Conservation (phyloP, 1,139 yeast species). For the Yamadazyma pseudoaaseri region DNA sequence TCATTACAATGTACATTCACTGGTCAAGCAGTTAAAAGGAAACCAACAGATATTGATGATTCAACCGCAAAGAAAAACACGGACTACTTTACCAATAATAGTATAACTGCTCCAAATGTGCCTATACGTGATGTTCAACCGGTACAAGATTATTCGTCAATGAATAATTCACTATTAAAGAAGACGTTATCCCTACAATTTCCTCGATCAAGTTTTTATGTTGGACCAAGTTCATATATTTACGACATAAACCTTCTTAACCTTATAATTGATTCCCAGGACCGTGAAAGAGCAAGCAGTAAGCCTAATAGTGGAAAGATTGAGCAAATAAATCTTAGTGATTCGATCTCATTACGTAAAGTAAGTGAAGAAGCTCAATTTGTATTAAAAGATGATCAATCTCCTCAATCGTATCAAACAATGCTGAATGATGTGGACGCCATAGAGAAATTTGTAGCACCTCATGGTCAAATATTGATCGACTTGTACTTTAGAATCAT, state of each 20-base stretch:
- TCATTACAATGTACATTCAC: slow-evolving; percentile 62
- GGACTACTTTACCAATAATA: slow-evolving; percentile 5
- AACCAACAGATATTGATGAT: slow-evolving; percentile 22
- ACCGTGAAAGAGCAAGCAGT: slow-evolving; percentile 13
- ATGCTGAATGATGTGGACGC: slow-evolving; percentile 71
- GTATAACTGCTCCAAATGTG: slow-evolving; percentile 48
- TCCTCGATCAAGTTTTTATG: slow-evolving; percentile 73
- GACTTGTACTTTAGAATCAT: slow-evolving; percentile 72
- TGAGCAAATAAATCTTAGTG: slow-evolving; percentile 64
- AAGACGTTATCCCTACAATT: slow-evolving; percentile 55
- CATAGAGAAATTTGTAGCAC: slow-evolving; percentile 70
- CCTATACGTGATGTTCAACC: slow-evolving; percentile 55
- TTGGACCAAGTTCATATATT: slow-evolving; percentile 68
- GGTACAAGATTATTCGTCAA: slow-evolving; percentile 52
- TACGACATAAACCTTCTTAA: slow-evolving; percentile 61
- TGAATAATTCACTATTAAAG: slow-evolving; percentile 46
- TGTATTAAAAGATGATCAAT: slow-evolving; percentile 68
- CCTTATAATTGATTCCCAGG: slow-evolving; percentile 47
- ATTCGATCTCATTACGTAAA: slow-evolving; percentile 59
- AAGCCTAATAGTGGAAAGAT: slow-evolving; percentile 31
- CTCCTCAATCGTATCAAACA: slow-evolving; percentile 57
- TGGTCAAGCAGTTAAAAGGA: slow-evolving; percentile 32
- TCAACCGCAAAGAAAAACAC: slow-evolving; percentile 13
- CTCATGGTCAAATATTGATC: slow-evolving; percentile 71
- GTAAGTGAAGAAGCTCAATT: slow-evolving; percentile 68